Percentiles rank a stretch among this genome's conserved stretches.
phyloP scores from a whole-genome alignment of 306 rosid species.

The Cyamopsis tetragonoloba region DNA sequence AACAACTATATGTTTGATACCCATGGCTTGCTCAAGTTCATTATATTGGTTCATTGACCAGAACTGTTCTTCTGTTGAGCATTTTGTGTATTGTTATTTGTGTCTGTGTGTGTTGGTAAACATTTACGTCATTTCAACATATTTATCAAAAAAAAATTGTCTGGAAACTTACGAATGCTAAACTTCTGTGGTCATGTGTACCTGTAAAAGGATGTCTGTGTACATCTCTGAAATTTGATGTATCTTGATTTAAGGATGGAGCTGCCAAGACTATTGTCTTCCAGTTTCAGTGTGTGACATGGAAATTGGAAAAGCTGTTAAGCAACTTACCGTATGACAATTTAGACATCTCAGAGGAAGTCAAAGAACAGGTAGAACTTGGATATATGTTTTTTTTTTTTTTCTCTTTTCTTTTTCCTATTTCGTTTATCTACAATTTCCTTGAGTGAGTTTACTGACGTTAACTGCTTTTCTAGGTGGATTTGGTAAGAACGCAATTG shows the following conservation, averaged over 20 bases:
- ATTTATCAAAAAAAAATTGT: constrained; percentile 11
- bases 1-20: background rate
- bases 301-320: constrained; percentile 84
- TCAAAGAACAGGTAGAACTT: constrained; percentile 81
- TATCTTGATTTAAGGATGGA: constrained; percentile 77
- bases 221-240: constrained; percentile 53
- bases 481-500: constrained; percentile 79
- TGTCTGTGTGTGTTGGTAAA: background rate
- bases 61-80: background rate
- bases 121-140: background rate
- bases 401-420: background rate
- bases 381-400: constrained; percentile 2
- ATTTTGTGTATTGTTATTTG: constrained; percentile 2
- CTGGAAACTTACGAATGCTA: constrained; percentile 28
- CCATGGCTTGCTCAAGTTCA: background rate
- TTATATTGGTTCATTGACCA: background rate
- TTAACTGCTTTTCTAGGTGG: constrained; percentile 56
- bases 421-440: background rate
- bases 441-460: constrained; percentile 6
- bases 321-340: constrained; percentile 58
- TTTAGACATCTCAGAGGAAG: constrained; percentile 86
- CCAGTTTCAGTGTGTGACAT: constrained; percentile 80
- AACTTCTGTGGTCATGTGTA: constrained; percentile 36
- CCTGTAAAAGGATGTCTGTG: constrained; percentile 34
- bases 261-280: constrained; percentile 57